Evolutionary conservation across 2,329 filamentous ascomycete genomes (phyloP), one percentile per base, ranked within the genome.

Genomic region (Pestalotiopsis sp.): DNA sequence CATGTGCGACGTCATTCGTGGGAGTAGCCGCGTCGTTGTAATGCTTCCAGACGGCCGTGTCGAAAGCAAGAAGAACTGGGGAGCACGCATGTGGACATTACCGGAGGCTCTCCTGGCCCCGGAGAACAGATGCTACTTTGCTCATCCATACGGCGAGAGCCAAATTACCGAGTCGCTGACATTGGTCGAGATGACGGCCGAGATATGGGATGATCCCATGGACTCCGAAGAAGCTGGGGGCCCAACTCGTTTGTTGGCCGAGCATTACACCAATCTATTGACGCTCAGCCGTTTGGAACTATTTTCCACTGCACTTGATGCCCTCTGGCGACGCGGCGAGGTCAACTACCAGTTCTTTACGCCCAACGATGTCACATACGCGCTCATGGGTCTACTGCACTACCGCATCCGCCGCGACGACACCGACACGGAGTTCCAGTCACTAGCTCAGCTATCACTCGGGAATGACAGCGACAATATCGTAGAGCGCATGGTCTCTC

Each of bases 381-480:
- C 78, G 2, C 73, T 79, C 2, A 79, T 79, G 77, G 71, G 72
- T 20, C 70, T 79, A 1, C 70, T 79, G 4, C 72, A 73, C 36
- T 72, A 77, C 63, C 74, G 78, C 70, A 59, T 72, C 60, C 57
- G 73, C 70, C 38, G 71, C 68, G 67, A 69, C 65, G 20, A 71
- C 65, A 23, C 67, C 9, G 78, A 80, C 45, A 72, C 71, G 9
- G 61, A 70, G 2, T 78, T 78, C 60, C 73, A 78, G 61, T 76
- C 74, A 4, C 73, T 79, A 4, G 77, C 76, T 13, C 72, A 77
- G 9, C 72, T 79, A 4, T 79, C 75, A 4, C 70, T 79, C 6
- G 68, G 73, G 3, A 79, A 79, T 61, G 77, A 80, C 62, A 78
- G 71, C 66, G 75, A 79, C 65, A 70, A 69, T 7, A 72, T 79